Evolutionary conservation across 2,329 filamentous ascomycete species (phyloP), one percentile per base, ranked within the genome.

Genomic region (Venturia pyrina): DNA sequence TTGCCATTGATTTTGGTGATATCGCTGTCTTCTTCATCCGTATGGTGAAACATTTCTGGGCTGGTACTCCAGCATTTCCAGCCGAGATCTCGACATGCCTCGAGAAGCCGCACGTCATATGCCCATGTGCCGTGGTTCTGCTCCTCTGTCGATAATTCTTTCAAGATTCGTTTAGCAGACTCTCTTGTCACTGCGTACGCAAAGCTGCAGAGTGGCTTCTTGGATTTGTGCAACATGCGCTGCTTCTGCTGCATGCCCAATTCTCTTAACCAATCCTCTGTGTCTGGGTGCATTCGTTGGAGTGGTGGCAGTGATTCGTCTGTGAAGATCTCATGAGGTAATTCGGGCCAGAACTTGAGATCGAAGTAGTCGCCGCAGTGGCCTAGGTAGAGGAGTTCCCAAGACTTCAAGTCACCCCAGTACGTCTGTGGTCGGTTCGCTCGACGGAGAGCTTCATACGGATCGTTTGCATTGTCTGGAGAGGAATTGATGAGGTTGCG

Each of bases 21-120:
- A 68, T 75, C 74, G 34, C 34, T 43, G 15, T 40, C 41, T 19
- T 44, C 46, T 70, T 74, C 72, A 21, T 72, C 69, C 34, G 71
- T 68, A 65, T 78, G 77, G 65, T 78, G 76, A 65, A 79, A 77
- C n/a, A 78, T 61, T 66, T 78, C 77, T 1, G 76, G 76, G 34
- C 71, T 73, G 3, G 74, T 72, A 24, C 70, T 75, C 68, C 71
- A 77, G 68, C 77, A 79, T 46, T 68, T 66, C 69, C 74, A 73
- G 7, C 70, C 72, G 0, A 68, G 48, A 65, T 78, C 74, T 6
- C 76, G 70, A 68, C 77, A 79, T 24, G 73, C 75, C 64, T 76
- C 72, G 15, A 78, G 70, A 57, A 78, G 69, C 0, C 73, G 71
- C 10, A 78, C 76, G 67, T 79, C 77, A 40, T 68, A 78, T 46